A percentile compares a stretch with the other conserved stretches of the same genome.
Evolutionary conservation across 2,329 filamentous ascomycete species (phyloP).

Genomic region (Diaporthe sp.): DNA sequence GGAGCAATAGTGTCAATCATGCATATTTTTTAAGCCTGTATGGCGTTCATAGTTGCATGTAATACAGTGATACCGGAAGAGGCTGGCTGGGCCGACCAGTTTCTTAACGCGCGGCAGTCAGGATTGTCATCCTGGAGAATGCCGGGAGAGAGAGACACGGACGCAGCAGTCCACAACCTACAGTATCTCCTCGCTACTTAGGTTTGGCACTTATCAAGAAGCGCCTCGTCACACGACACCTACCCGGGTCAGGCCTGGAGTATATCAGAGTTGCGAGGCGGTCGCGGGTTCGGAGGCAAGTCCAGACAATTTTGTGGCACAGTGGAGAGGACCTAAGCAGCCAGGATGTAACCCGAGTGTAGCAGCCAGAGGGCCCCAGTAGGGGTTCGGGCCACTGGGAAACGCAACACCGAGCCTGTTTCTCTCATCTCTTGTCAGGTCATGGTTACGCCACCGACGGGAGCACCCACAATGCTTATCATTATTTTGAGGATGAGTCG

Average conservation of each 20-base stretch:
- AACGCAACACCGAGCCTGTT: constrained; percentile 21
- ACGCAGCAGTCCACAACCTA: not conserved
- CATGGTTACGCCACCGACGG: constrained; percentile 28
- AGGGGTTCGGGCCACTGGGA: not conserved
- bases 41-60: not conserved
- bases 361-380: constrained; percentile 23
- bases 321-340: constrained; percentile 12
- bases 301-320: constrained; percentile 26
- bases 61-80: not conserved
- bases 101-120: constrained; percentile 10
- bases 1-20: not conserved
- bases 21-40: not conserved
- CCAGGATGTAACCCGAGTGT: constrained; percentile 31
- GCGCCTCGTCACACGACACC: constrained; percentile 7
- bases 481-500: constrained; percentile 7
- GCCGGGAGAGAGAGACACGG: not conserved
- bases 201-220: constrained; percentile 1
- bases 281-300: constrained; percentile 5
- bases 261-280: constrained; percentile 9
- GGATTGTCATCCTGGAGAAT: not conserved
- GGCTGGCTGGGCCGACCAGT: constrained; percentile 4
- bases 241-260: not conserved
- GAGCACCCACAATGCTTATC: constrained; percentile 28
- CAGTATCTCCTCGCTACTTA: not conserved
- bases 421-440: constrained; percentile 16